Percentiles rank a stretch among this genome's conserved stretches.
These are phyloP conservation scores for Termitomyces sp. DNA, from an alignment of 768 basidiomycete genomes.

Conservation along the genomic window DNA sequence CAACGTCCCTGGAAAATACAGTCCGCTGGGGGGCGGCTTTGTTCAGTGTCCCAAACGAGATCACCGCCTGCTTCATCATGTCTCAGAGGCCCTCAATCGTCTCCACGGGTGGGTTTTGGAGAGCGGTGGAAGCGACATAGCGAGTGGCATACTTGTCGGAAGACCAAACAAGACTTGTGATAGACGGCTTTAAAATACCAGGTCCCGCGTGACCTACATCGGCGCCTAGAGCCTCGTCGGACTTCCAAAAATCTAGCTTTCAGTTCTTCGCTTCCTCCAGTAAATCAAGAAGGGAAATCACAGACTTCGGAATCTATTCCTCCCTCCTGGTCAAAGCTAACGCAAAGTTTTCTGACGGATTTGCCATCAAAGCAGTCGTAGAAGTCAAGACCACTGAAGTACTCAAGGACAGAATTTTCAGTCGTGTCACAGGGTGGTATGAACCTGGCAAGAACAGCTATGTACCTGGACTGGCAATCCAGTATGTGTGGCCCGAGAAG, in stretches of 20 bases:
- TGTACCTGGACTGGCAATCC: neutral
- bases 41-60: conserved; percentile 9
- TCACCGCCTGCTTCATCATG: conserved; percentile 27
- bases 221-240: conserved; percentile 28
- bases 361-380: neutral
- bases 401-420: neutral
- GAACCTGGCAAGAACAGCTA: neutral
- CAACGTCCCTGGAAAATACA: conserved; percentile 23
- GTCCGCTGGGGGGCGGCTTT: conserved; percentile 4
- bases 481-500: neutral
- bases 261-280: neutral
- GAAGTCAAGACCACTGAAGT: neutral
- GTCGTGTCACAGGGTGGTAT: neutral
- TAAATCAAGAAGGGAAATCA: too few species aligned
- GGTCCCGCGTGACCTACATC: conserved; percentile 63
- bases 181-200: conserved; percentile 46
- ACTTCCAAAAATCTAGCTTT: neutral
- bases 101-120: conserved; percentile 46
- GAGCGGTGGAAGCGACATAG: conserved; percentile 36
- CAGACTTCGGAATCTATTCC: neutral
- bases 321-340: neutral
- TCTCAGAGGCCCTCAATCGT: conserved; percentile 36
- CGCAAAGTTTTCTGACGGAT: neutral
- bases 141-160: conserved; percentile 37
- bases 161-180: conserved; percentile 57